These are phyloP conservation scores for Aphanomyces cochlioides DNA, from an alignment of 352 stramenopile genomes.

Conservation along the genomic window DNA sequence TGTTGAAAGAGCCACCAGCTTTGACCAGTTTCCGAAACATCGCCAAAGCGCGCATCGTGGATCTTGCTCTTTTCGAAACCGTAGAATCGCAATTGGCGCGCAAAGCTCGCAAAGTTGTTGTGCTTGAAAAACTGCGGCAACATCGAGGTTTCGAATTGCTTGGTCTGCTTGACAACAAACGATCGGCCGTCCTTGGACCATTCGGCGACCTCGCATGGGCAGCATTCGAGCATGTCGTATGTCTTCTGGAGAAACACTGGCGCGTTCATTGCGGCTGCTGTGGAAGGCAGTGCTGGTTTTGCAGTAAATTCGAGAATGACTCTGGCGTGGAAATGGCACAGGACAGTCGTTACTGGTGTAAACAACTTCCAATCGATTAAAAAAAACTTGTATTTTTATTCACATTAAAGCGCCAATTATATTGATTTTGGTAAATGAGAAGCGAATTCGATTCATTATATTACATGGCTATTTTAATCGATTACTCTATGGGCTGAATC, in stretches of 20 bases:
- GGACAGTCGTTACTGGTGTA: not conserved
- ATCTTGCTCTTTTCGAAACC: slow-evolving; percentile 92
- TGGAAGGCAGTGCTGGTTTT: not conserved
- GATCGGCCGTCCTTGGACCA: slow-evolving; percentile 77
- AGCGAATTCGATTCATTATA: not conserved
- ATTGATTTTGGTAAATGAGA: not conserved
- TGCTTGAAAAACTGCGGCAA: slow-evolving; percentile 93
- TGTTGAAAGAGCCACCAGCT: slow-evolving; percentile 26
- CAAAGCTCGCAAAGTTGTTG: slow-evolving; percentile 92
- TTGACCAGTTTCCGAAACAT: slow-evolving; percentile 68
- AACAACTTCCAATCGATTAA: not conserved
- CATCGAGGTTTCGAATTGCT: slow-evolving; percentile 88
- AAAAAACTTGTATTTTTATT: not conserved
- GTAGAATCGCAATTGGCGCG: slow-evolving; percentile 92
- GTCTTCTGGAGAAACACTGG: slow-evolving; percentile 92
- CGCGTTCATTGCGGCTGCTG: slow-evolving; percentile 30
- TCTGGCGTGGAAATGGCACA: not conserved
- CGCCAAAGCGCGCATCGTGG: slow-evolving; percentile 77
- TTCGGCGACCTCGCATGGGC: slow-evolving; percentile 59
- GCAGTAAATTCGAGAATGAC: slow-evolving; percentile 18
- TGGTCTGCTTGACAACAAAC: slow-evolving; percentile 90
- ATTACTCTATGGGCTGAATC: not conserved
- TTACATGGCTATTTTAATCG: not conserved
- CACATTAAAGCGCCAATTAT: not conserved
- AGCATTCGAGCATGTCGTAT: slow-evolving; percentile 91